Evolutionary conservation across 768 basidiomycete genomes (phyloP), one percentile per base, ranked within the genome.

Genomic region (Boletales sp.): DNA sequence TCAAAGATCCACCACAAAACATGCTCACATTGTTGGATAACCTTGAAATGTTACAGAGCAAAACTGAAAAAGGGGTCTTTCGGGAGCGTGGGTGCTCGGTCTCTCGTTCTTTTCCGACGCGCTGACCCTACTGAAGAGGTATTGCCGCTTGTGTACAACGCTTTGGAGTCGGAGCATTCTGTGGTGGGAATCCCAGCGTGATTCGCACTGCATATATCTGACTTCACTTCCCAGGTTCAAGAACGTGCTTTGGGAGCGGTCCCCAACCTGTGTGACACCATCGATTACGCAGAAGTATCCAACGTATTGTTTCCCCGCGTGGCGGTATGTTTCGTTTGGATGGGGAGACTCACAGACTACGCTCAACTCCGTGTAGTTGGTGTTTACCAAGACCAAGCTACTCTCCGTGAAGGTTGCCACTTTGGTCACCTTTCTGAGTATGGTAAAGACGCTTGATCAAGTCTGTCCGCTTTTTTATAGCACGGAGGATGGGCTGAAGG

Each of bases 1-100:
- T 97, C 62, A 93, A 89, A 65, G 96, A 99, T 60, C 95, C 96
- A 15, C 94, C 95, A 0, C 94, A 97, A 69, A 96, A 94, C 56
- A 95, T 97, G 90, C 68, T 98, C 44, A 94, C 93, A 0, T 71
- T 99, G 21, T 68, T 99, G 40, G 94, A 97, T 59, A 95, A 95
- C 60, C 75, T 99, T 8, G 73, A 79, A 19, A 80, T 94, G 71
- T 75, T 99, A 28, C 91, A 94, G 60, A 81, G 77, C 51, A 99
- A 99, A 71, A 94, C 93, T 2, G 84, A 89, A 47, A 91, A 93
- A 55, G 70, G 69, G 10, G 80, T 87, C 4, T 98, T 98, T 68
- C 77, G 90, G 58, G 93, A 94, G 68, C 88, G 94, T 96, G 56
- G 62, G 87, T 76, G 3, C 41, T 32, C 21, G 2, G 15, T 32